Base-by-base conservation (phyloP, 257 asterid species). In the Mentha longifolia region DNA sequence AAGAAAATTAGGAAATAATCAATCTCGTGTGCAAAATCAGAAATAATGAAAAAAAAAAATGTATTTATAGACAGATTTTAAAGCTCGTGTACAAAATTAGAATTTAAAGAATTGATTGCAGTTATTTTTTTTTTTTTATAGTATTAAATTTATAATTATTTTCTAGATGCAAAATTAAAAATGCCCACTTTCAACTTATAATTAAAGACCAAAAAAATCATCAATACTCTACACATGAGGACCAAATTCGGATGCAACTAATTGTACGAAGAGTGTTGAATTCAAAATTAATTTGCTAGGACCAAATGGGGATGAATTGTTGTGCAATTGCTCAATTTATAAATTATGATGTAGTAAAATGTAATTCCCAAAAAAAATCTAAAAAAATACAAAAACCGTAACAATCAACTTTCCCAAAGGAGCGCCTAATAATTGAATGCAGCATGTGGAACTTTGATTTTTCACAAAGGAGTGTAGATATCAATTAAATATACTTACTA, bases 341-440 rank as follows among this genome's bases (percentile, higher is more conserved):
- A 56, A 56, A 19, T 25, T 25, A 42, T 0, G 46, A 25, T 4
- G 41, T 1, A 3, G 39, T 35, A 56, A 12, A 14, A 56, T 56
- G 61, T 25, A 25, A 56, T 56, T 56, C 61, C 16, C 11, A 9
- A 20, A 10, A 13, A 56, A 56, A 56, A 33, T 22, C n/a, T n/a
- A n/a, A 7, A 15, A 5, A 60, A 60, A 57, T 15, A 42, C 8
- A 68, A 46, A 2, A 46, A 46, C 51, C 17, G 8, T 2, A 14
- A 41, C 65, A 67, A 61, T 73, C 79, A 14, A 33, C 65, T 56
- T 56, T 56, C 15, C 39, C 5, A 56, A 7, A 50, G 58, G 52
- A 69, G 57, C 39, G 17, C 55, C 11, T 63, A 11, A 65, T 42
- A 30, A 67, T 79, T 57, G 75, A 68, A 62, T 51, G 75, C 51